Conservation (phyloP, 2,329 filamentous ascomycete species). For the Fusarium illudens region DNA sequence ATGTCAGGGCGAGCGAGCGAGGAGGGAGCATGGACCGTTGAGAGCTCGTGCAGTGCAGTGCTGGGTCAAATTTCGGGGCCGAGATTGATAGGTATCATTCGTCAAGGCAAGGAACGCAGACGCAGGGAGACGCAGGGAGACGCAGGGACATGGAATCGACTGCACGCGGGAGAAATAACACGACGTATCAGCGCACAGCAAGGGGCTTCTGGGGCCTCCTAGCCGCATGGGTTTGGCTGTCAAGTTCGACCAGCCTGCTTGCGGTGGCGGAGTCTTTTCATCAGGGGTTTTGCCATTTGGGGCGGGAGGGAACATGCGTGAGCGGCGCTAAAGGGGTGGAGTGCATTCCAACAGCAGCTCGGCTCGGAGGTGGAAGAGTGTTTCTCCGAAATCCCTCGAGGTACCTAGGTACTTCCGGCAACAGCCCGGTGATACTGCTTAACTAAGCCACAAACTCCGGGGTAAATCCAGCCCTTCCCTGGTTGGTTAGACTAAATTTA, state of each 20-base stretch:
- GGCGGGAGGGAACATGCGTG: background rate
- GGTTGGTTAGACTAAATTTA: slow-evolving; percentile 24
- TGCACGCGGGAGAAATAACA: background rate
- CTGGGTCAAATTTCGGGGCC: slow-evolving; percentile 28
- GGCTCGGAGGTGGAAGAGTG: background rate
- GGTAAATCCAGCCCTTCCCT: slow-evolving; percentile 16
- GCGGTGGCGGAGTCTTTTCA: background rate
- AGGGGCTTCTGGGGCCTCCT: slow-evolving; percentile 24
- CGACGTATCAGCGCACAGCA: slow-evolving; percentile 28
- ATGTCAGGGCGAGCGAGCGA: slow-evolving; percentile 16
- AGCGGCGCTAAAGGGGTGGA: background rate
- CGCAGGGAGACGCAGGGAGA: slow-evolving; percentile 20
- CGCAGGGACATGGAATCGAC: slow-evolving; percentile 17
- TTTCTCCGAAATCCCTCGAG: background rate
- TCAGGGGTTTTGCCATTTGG: background rate
- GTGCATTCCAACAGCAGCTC: background rate
- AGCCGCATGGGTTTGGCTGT: slow-evolving; percentile 19
- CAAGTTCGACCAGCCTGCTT: slow-evolving; percentile 8
- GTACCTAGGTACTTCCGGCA: no score
- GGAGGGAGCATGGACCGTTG: slow-evolving; percentile 10
- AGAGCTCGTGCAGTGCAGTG: slow-evolving; percentile 5
- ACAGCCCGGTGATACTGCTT: background rate
- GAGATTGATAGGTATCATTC: slow-evolving; percentile 26
- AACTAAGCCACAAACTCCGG: slow-evolving; percentile 11
- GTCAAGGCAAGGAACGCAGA: slow-evolving; percentile 1